Base-by-base conservation (phyloP, 1,284 basidiomycete genomes). In the Malassezia caprae region DNA sequence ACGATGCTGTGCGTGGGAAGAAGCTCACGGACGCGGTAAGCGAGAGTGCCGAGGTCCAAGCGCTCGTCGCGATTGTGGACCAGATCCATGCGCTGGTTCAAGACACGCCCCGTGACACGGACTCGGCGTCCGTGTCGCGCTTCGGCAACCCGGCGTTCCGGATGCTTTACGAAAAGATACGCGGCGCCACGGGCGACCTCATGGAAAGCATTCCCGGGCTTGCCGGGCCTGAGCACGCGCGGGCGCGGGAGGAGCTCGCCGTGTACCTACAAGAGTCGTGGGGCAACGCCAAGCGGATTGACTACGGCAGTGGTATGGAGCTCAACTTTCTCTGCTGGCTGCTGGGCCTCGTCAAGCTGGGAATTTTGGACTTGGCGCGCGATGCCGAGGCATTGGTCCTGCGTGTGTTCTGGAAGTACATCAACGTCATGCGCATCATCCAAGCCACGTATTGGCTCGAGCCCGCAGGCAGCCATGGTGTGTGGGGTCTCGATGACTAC, bases 251-350 rank as follows among this genome's bases (percentile, higher is more conserved):
- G 2, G 70, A 74, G 51, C 60, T 74, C 3, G 81, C 83, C 3
- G 79, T 79, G 0, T 98, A 98, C 76, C 86, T 98, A 64, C 78
- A 80, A 42, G 87, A 94, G 70, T 77, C 84, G 21, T 98, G 90
- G 91, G 93, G 93, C 0, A 96, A 88, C 75, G 80, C 85, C 34
- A 82, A 86, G 51, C 79, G 93, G 5, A 91, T 99, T 59, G 94
- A 99, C 76, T 99, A 99, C 76, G 93, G 94, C 8, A 94, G 90
- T 69, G 93, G 93, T 2, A 96, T 96, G 90, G 94, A 99, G 75
- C 80, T 98, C 56, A 96, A 96, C 77, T 98, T 96, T 72, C 64
- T 96, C 11, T 96, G 89, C 68, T 98, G 91, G 91, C 74, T 98
- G 90, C 79, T 91, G 39, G 93, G 88, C 68, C 77, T 98, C 1